A percentile compares a stretch with the other conserved stretches of the same genome.
These are phyloP conservation scores for Cutaneotrichosporon dermatis DNA, from an alignment of 1,284 basidiomycete genomes.

Conservation along the genomic window DNA sequence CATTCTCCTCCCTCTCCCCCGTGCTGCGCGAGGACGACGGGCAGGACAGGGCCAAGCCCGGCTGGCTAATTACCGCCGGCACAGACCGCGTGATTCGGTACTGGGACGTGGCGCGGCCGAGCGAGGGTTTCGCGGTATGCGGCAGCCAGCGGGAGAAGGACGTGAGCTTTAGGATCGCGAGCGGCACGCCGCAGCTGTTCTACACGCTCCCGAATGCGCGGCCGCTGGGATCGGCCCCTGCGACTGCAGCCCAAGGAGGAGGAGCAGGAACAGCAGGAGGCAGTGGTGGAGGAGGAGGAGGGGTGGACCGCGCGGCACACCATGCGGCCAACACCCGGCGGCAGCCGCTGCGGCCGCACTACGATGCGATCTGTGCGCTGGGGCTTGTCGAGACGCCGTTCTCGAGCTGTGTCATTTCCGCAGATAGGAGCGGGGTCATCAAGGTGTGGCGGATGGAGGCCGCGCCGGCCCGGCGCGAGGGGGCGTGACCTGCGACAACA, in stretches of 20 bases:
- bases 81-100: slow-evolving; percentile 45
- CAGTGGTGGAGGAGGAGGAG: no score
- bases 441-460: slow-evolving; percentile 49
- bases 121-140: slow-evolving; percentile 43
- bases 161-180: slow-evolving; percentile 34
- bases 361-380: slow-evolving; percentile 42
- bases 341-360: slow-evolving; percentile 47
- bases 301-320: not conserved
- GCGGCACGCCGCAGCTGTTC: slow-evolving; percentile 14
- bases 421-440: slow-evolving; percentile 45
- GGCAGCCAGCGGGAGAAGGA: slow-evolving; percentile 45
- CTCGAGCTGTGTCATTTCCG: slow-evolving; percentile 44
- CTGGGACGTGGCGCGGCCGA: slow-evolving; percentile 37
- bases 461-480: not conserved
- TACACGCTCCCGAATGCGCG: slow-evolving; percentile 33
- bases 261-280: no score
- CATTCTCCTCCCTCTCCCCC: slow-evolving; percentile 25
- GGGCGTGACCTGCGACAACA: no score
- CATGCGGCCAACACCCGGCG: slow-evolving; percentile 23
- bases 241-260: not conserved
- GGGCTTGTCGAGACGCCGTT: slow-evolving; percentile 45
- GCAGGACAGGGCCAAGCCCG: slow-evolving; percentile 7
- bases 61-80: slow-evolving; percentile 44
- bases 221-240: not conserved
- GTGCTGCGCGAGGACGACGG: slow-evolving; percentile 15